Evolutionary conservation across 495 filamentous ascomycete species (phyloP).

Genomic region (Alectoria sarmentosa): DNA sequence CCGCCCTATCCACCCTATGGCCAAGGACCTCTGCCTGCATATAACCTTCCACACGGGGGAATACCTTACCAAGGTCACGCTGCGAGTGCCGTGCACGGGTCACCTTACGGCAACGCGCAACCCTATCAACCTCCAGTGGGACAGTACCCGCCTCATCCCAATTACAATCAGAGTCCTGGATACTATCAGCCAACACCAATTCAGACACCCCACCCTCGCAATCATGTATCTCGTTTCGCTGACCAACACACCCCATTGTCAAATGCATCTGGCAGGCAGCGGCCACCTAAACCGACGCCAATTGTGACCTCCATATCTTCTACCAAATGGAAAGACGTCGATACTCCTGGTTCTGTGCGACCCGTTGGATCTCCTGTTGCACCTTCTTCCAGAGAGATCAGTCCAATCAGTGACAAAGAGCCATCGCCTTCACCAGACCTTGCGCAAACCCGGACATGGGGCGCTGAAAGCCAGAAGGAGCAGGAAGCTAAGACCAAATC

Average conservation of each 20-base stretch:
- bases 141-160: conserved; percentile 18
- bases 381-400: conserved; percentile 44
- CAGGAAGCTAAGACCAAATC: conserved; percentile 18
- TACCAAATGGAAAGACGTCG: conserved; percentile 46
- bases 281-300: conserved; percentile 33
- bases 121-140: conserved; percentile 20
- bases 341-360: conserved; percentile 28
- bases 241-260: conserved; percentile 22
- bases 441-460: conserved; percentile 33
- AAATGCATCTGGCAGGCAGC: conserved; percentile 28
- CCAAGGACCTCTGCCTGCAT: conserved; percentile 15
- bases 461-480: conserved; percentile 27
- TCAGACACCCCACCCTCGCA: conserved; percentile 24
- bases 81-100: conserved; percentile 4
- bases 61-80: conserved; percentile 19
- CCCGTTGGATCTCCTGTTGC: conserved; percentile 40
- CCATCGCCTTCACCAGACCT: conserved; percentile 35
- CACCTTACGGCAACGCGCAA: conserved; percentile 10
- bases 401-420: conserved; percentile 46
- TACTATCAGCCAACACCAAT: conserved; percentile 24
- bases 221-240: conserved; percentile 14
- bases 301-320: conserved; percentile 41
- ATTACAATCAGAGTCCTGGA: conserved; percentile 16
- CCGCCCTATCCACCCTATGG: conserved; percentile 22
- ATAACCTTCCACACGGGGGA: conserved; percentile 16